Evolutionary conservation across 768 basidiomycete genomes (phyloP), one percentile per base, ranked within the genome.

Genomic region (Panaeolus cyanescens): DNA sequence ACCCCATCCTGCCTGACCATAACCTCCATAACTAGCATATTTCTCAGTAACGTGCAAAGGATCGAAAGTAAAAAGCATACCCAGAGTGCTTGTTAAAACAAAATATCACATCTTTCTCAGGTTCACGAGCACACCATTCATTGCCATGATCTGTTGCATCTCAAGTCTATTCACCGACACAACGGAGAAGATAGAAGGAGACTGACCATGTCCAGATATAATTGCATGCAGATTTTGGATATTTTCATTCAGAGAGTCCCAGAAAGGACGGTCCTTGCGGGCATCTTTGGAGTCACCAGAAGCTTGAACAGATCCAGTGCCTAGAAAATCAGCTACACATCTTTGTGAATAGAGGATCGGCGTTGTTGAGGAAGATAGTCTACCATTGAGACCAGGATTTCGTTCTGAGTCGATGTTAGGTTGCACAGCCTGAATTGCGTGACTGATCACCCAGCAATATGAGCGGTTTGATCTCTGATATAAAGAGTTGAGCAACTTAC

Each of bases 41-140:
- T 2, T n/a, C 2, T 34, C 20, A 37, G 15, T 3, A 53, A n/a
- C 33, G 30, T 15, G 55, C 25, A 22, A 53, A 19, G 22, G 32
- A 36, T 57, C 3, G 12, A 33, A 60, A 30, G 22, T 3, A 45
- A 69, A 68, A 33, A 4, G 68, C 75, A 10, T 65, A 90, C 86
- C 90, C 90, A 1, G 89, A 88, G 68, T 92, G 91, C 70, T 92
- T 92, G 67, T 83, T 81, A 64, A 92, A 93, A 69, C 91, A 93
- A 70, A 91, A 90, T 0, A 89, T 82, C 8, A 89, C 80, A 37
- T 83, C 74, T 62, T 85, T 85, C 3, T 78, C 80, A 1, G 82
- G 81, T 62, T 91, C 88, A 17, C 88, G 84, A 7, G 83, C 82
- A 62, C 91, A 92, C 91, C 91, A 92, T 70, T 91, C 89, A 60